Evolutionary conservation across 1,139 yeast genomes (phyloP), one percentile per base, ranked within the genome.

Genomic region (Debaryomyces sp.): DNA sequence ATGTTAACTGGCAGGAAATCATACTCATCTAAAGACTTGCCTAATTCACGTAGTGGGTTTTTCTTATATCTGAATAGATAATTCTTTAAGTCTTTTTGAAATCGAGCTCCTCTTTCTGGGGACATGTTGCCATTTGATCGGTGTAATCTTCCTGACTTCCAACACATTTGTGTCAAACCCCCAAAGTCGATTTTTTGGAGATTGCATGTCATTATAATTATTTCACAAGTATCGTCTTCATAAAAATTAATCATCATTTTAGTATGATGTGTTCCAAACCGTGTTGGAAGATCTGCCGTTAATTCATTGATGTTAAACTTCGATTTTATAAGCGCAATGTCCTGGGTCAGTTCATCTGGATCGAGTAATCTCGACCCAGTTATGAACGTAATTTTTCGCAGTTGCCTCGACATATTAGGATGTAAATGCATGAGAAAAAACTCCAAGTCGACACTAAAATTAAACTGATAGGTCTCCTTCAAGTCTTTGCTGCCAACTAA

Each of bases 161-260:
- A 85, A 34, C 79, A 67, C 75, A 83, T 82, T 60, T 85, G 90
- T 2, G 87, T 84, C 46, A 85, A 80, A 1, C 76, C 76, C 5
- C 70, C 69, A 48, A 82, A 75, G 60, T 86, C 91, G 1, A 75
- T 62, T 39, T 65, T 64, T 0, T 85, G 81, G 46, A 84, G 60
- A 59, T 86, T 86, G 58, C 81, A 77, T 0, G 90, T 81, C 67
- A 85, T 79, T 17, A 85, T 68, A n/a, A 80, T 78, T 0, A 85
- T 61, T 56, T 78, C 82, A 27, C 77, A 63, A 0, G 75, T 61
- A 13, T 58, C 58, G 52, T 78, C 81, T 3, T 57, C 60, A 55
- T 70, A 81, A 50, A 78, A 70, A 58, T 84, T 84, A 13, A 86
- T 66, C 76, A 85, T 82, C 80, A 85, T 70, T 57, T 86, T 86